These are phyloP conservation scores for Micractinium conductrix DNA, from an alignment of 139 green algal species.

Conservation along the genomic window DNA sequence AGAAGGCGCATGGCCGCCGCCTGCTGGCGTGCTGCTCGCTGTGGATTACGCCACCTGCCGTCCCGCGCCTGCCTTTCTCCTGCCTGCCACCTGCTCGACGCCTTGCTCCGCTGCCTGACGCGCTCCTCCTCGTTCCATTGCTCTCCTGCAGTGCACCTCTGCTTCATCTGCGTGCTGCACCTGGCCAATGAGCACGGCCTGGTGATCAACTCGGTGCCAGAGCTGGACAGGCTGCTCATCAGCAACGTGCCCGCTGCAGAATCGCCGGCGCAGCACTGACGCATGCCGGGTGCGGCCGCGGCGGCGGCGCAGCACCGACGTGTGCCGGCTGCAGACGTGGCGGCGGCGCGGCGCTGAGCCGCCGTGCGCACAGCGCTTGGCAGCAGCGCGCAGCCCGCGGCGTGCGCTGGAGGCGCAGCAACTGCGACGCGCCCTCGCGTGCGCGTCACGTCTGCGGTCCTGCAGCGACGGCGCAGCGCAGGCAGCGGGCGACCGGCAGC, in stretches of 20 bases:
- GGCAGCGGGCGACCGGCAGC: too few species aligned
- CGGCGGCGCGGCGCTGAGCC: too few species aligned
- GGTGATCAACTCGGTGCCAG: constrained; percentile 33
- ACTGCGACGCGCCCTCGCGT: too few species aligned
- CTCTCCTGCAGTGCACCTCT: constrained; percentile 79
- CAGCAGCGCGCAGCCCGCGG: too few species aligned
- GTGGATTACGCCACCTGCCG: background rate
- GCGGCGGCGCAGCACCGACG: too few species aligned
- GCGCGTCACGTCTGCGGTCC: too few species aligned
- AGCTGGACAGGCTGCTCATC: constrained; percentile 39
- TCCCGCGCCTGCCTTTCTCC: background rate
- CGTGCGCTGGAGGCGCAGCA: too few species aligned
- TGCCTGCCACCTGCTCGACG: background rate
- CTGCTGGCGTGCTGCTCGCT: background rate
- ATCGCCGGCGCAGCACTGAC: constrained; percentile 1
- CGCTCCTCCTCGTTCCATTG: background rate
- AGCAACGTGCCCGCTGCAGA: constrained; percentile 9
- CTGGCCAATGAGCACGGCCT: constrained; percentile 95
- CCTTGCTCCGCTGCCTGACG: background rate
- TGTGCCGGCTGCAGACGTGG: too few species aligned
- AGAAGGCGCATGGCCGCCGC: too few species aligned
- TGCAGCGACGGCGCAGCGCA: too few species aligned
- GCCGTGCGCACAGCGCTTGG: too few species aligned
- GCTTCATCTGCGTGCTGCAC: constrained; percentile 98
- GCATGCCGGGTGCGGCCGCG: background rate